These are phyloP conservation scores for Neurospora africana DNA, from an alignment of 495 filamentous ascomycete species.

Conservation along the genomic window DNA sequence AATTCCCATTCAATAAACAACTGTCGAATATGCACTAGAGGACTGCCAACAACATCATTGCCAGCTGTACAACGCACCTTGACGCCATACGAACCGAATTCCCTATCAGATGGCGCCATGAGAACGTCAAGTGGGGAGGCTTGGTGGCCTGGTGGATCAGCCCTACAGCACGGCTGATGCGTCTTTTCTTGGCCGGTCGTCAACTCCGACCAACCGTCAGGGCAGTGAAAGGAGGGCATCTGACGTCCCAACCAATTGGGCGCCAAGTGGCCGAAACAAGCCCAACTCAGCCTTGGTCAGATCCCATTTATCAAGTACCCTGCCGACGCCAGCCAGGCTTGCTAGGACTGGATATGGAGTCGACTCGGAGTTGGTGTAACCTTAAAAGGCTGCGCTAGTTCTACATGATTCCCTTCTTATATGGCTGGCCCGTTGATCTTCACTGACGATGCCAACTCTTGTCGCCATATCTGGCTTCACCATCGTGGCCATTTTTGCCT, in stretches of 20 bases:
- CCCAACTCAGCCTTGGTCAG: not conserved
- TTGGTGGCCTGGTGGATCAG: not conserved
- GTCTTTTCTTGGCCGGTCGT: not conserved
- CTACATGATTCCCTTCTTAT: not conserved
- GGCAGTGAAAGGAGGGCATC: not conserved
- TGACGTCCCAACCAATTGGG: not conserved
- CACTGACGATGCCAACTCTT: constrained; percentile 1
- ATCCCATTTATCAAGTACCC: not conserved
- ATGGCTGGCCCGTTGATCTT: not conserved
- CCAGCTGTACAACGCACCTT: not conserved
- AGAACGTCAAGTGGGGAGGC: not conserved
- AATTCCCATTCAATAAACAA: not conserved
- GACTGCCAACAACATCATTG: not conserved
- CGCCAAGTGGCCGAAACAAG: not conserved
- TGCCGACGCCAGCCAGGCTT: not conserved
- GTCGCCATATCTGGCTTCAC: constrained; percentile 3
- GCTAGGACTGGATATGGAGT: not conserved
- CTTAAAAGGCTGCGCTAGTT: not conserved
- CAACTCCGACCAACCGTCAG: not conserved
- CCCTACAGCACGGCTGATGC: not conserved
- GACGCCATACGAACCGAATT: not conserved
- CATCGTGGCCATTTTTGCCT: constrained; percentile 2
- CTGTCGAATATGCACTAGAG: no score
- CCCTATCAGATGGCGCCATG: not conserved
- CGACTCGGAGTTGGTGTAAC: not conserved